Percentiles rank a stretch among this genome's conserved stretches.
Evolutionary conservation across 441 rosid species (phyloP).

Genomic region (Jatropha multifida): DNA sequence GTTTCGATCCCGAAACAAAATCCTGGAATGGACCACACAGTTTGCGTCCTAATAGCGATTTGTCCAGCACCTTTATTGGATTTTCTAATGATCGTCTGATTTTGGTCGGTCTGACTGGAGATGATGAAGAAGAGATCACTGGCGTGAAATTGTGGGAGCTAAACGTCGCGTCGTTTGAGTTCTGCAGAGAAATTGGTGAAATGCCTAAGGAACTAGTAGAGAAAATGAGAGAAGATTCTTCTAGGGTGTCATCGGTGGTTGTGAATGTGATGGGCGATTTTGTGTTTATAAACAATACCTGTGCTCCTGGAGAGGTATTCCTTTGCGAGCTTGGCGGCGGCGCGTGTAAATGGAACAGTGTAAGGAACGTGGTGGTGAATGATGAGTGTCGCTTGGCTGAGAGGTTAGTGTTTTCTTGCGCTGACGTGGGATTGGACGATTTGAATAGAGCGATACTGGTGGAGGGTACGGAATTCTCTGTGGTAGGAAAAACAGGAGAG

Average conservation of each 20-base stretch:
- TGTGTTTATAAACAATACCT: conserved; percentile 36
- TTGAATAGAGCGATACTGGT: conserved; percentile 38
- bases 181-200: conserved; percentile 37
- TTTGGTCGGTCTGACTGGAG: conserved; percentile 47
- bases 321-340: conserved; percentile 41
- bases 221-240: conserved; percentile 36
- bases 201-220: conserved; percentile 48
- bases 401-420: conserved; percentile 40
- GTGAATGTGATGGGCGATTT: conserved; percentile 38
- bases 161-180: conserved; percentile 27
- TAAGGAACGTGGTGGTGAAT: conserved; percentile 32
- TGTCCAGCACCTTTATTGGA: conserved; percentile 36
- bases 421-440: conserved; percentile 45
- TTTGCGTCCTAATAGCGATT: conserved; percentile 30
- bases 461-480: conserved; percentile 7
- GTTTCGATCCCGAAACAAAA: conserved; percentile 46
- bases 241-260: conserved; percentile 28
- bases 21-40: conserved; percentile 54
- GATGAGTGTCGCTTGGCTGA: conserved; percentile 6
- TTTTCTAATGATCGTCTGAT: conserved; percentile 37
- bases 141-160: conserved; percentile 54
- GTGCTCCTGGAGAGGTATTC: conserved; percentile 34
- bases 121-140: conserved; percentile 24
- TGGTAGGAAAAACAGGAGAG: not conserved
- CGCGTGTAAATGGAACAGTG: conserved; percentile 44